Conservation (phyloP, 805 yeast species). For the Vanderwaltozyma polyspora region DNA sequence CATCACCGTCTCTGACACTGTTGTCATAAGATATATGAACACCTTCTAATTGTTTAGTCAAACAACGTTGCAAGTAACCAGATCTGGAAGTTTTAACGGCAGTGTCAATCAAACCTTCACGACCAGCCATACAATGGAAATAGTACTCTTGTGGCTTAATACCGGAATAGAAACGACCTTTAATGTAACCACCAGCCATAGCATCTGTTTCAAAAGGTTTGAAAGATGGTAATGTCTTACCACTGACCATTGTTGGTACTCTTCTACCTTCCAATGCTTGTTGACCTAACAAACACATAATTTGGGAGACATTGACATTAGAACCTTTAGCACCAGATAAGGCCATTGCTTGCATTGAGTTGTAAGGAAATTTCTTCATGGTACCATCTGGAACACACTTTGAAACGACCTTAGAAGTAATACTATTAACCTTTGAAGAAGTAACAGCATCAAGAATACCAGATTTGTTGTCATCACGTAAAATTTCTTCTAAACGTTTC, state of each 20-base stretch:
- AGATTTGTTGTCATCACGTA: constrained; percentile 84
- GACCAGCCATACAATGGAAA: constrained; percentile 99
- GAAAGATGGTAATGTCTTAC: constrained; percentile 93
- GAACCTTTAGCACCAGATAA: constrained; percentile 99
- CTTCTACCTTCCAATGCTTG: constrained; percentile 99
- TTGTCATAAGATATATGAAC: constrained; percentile 90
- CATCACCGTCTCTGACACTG: constrained; percentile 92
- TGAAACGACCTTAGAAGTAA: constrained; percentile 89
- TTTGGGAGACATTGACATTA: constrained; percentile 94
- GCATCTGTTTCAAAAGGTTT: constrained; percentile 95
- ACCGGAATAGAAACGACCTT: constrained; percentile 95
- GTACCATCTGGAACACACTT: constrained; percentile 95
- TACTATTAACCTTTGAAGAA: constrained; percentile 80
- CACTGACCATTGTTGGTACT: constrained; percentile 98
- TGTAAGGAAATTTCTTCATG: constrained; percentile 88
- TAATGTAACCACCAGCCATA: constrained; percentile 96
- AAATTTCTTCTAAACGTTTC: constrained; percentile 84
- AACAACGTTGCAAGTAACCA: constrained; percentile 96
- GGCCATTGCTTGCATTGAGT: constrained; percentile 98
- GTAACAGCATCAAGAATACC: constrained; percentile 94
- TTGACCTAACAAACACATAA: constrained; percentile 98
- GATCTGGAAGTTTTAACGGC: constrained; percentile 98
- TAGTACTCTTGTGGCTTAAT: constrained; percentile 96
- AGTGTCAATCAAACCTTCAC: constrained; percentile 99
- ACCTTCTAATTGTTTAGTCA: constrained; percentile 96